phyloP scores from a whole-genome alignment of 2,329 filamentous ascomycete species.

The Epichloe glyceriae region DNA sequence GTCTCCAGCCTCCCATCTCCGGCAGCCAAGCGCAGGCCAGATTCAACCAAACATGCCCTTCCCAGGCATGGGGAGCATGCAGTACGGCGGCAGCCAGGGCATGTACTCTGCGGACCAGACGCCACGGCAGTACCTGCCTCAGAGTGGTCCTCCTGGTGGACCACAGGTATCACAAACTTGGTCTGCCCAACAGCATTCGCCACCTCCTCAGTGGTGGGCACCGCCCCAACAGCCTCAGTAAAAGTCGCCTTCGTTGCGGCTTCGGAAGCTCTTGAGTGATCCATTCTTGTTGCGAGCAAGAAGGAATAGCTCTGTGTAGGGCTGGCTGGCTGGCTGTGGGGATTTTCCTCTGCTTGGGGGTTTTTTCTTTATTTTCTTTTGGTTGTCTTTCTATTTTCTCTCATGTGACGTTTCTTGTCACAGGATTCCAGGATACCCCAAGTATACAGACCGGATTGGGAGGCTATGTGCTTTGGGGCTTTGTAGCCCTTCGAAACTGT shows the following conservation, averaged over 20 bases:
- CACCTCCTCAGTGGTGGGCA: conserved; percentile 45
- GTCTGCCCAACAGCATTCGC: conserved; percentile 51
- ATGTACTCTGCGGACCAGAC: conserved; percentile 52
- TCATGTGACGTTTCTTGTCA: conserved; percentile 14
- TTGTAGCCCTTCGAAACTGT: conserved; percentile 16
- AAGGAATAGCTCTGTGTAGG: neutral
- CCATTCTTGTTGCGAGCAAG: neutral
- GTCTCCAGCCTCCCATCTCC: conserved; percentile 46
- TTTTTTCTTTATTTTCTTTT: neutral
- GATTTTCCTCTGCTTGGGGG: neutral
- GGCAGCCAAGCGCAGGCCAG: conserved; percentile 41
- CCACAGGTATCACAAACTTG: conserved; percentile 40
- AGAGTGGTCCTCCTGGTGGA: conserved; percentile 34
- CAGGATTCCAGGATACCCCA: conserved; percentile 23
- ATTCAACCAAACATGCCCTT: conserved; percentile 49
- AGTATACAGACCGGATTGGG: conserved; percentile 21
- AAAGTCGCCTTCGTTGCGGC: neutral
- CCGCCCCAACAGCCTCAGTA: conserved; percentile 35
- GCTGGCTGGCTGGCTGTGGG: neutral
- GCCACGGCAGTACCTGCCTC: conserved; percentile 55
- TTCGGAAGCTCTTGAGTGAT: neutral
- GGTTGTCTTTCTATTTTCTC: conserved; percentile 9
- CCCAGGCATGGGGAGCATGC: conserved; percentile 48
- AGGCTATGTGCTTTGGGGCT: conserved; percentile 23
- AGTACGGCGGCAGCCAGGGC: conserved; percentile 41